Base-by-base conservation (phyloP, 1,139 yeast genomes). In the Candida glucosophila region DNA sequence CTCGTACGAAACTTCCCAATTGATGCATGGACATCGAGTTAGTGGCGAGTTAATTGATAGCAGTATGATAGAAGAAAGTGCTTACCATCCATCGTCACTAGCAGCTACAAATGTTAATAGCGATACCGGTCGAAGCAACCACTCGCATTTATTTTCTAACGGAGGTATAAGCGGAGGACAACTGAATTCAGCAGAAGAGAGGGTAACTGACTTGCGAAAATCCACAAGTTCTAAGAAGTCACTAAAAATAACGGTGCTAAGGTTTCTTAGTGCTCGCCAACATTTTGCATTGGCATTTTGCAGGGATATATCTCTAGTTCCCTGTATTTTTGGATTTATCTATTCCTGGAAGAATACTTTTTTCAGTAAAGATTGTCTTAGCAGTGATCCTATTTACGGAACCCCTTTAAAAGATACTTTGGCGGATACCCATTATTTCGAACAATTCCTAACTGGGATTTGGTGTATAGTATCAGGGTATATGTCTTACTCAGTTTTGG, bases 381-480 rank as follows among this genome's bases (percentile, higher is more conserved):
- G n/a, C n/a, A n/a, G n/a, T n/a, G n/a, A n/a, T n/a, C n/a, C n/a
- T n/a, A n/a, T n/a, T n/a, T n/a, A n/a, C n/a, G n/a, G n/a, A n/a
- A n/a, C n/a, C n/a, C n/a, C n/a, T n/a, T n/a, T n/a, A n/a, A n/a
- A n/a, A n/a, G n/a, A n/a, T n/a, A n/a, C n/a, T n/a, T n/a, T n/a
- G n/a, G n/a, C n/a, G n/a, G n/a, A n/a, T n/a, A n/a, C n/a, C 2
- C 73, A 83, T 0, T n/a, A n/a, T n/a, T n/a, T n/a, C n/a, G 92
- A 80, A 41, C 79, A 76, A 40, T 63, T 80, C 35, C 53, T 79
- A 22, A 75, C 86, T 4, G 80, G 85, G 0, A 51, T 80, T 10
- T 80, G 92, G 92, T 79, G 96, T 47, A 48, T 81, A 5, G 97
- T 90, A 5, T 73, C 93, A 2, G 86, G 86, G 3, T 85, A 85